Evolutionary conservation across 225 moss, liverwort and hornwort genomes (phyloP).

Genomic region (Polytrichum formosum): DNA sequence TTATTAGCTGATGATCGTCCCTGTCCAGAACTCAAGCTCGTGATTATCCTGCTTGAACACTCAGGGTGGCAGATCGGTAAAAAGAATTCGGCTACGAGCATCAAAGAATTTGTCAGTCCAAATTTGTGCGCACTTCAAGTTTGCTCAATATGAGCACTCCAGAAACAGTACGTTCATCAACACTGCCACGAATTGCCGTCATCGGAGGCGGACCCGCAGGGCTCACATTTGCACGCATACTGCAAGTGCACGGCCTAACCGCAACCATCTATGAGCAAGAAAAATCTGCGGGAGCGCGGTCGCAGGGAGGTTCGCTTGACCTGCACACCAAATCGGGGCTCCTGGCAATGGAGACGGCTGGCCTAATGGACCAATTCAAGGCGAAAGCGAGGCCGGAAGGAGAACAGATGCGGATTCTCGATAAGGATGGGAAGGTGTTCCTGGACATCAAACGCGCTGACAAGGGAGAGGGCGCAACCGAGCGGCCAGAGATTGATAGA

Average conservation of each 20-base stretch:
- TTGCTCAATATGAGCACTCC: too few relatives aligned
- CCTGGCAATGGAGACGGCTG: background rate
- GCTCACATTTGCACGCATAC: slow-evolving; percentile 5
- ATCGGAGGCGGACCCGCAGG: slow-evolving; percentile 6
- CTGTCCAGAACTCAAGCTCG: too few relatives aligned
- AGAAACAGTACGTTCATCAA: background rate
- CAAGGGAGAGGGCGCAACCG: background rate
- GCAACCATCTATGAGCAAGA: slow-evolving; percentile 1
- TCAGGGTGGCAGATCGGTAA: too few relatives aligned
- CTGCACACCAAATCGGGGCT: background rate
- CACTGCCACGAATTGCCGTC: background rate
- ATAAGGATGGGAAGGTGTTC: slow-evolving; percentile 1
- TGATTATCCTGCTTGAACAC: too few relatives aligned
- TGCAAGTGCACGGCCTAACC: background rate
- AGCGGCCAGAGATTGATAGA: slow-evolving; percentile 6
- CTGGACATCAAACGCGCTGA: background rate
- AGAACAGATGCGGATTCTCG: background rate
- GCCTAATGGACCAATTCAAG: background rate
- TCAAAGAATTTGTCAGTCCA: too few relatives aligned
- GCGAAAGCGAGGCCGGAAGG: slow-evolving; percentile 2
- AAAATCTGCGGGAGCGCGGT: slow-evolving; percentile 1
- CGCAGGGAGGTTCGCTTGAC: slow-evolving; percentile 3
- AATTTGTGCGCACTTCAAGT: too few relatives aligned
- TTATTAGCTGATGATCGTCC: too few relatives aligned
- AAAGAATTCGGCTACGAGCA: too few relatives aligned